Base-by-base conservation (phyloP, 1,284 basidiomycete species). In the Phellopilus nigrolimitatus region DNA sequence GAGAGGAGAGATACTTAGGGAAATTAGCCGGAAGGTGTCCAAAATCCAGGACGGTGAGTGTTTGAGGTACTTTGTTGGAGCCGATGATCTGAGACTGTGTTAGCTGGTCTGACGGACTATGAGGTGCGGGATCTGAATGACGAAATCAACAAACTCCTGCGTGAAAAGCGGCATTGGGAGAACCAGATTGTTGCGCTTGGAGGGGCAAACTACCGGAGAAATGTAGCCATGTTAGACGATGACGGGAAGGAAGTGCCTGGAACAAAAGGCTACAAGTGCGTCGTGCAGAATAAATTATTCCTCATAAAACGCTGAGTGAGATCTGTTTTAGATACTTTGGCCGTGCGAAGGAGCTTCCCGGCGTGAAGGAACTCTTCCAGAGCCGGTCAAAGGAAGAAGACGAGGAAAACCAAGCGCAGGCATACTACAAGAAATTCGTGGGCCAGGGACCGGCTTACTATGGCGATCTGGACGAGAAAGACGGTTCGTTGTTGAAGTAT, bases 111-210 rank as follows among this genome's bases (percentile, higher is more conserved):
- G 65, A 91, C 90, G 22, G 94, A 99, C 69, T 98, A 97, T 65
- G 95, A 98, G 72, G 84, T 97, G 27, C 86, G 95, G 39, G 95
- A 97, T 67, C 66, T 97, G 39, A 99, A 99, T 65, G 95, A 99
- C 67, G 94, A 98, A 66, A 99, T 99, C 63, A 99, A 99, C 74
- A 91, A 88, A 64, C 74, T 97, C 8, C 73, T 99, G 74, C 79
- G 95, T 28, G 95, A 99, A 69, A 98, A 98, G 69, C 71, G 87
- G 28, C 92, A 97, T 67, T 99, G 94, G 91, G 95, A 98, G 74
- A 94, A 92, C 60, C 95, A 98, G 67, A 97, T 98, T 47, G 83
- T 98, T 19, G 83, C 86, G 12, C 73, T 99, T 1, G 97, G 95
- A 47, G 97, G 95, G 53, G 97, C 95, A 22, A 99, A 99, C 64